Percentiles rank a stretch among this genome's conserved stretches.
Conservation (phyloP, 2,329 filamentous ascomycete species). For the Pseudogymnoascus verrucosus region DNA sequence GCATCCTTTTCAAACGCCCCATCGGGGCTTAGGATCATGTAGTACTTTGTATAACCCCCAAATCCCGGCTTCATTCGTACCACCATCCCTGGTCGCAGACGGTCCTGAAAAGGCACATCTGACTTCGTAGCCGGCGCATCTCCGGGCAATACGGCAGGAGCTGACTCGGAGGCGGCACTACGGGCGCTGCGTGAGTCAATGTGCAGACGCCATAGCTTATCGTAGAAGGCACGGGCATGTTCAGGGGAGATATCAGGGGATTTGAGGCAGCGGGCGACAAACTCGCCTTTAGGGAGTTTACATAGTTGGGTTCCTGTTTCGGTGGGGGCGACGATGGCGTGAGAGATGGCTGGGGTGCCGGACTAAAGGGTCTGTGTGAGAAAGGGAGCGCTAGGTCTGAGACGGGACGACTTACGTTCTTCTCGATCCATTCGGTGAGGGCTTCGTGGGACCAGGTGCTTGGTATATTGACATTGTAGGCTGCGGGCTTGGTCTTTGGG, state of each 20-base stretch:
- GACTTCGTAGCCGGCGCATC: background rate
- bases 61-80: slow-evolving; percentile 27
- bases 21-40: slow-evolving; percentile 28
- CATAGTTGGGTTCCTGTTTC: slow-evolving; percentile 37
- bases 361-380: slow-evolving; percentile 26
- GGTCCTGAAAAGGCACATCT: slow-evolving; percentile 30
- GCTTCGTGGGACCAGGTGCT: slow-evolving; percentile 34
- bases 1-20: slow-evolving; percentile 17
- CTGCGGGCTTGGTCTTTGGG: slow-evolving; percentile 22
- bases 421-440: slow-evolving; percentile 33
- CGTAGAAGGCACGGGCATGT: slow-evolving; percentile 35
- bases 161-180: background rate
- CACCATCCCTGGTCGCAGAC: slow-evolving; percentile 36
- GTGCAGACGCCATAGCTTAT: slow-evolving; percentile 37
- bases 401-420: slow-evolving; percentile 30
- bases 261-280: slow-evolving; percentile 34
- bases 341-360: slow-evolving; percentile 30
- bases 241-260: slow-evolving; percentile 29
- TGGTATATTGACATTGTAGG: slow-evolving; percentile 26
- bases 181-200: slow-evolving; percentile 30
- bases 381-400: background rate
- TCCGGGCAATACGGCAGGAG: background rate
- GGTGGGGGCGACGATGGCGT: slow-evolving; percentile 30
- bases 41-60: slow-evolving; percentile 22
- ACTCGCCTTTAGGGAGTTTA: slow-evolving; percentile 33